Conservation (phyloP, 768 basidiomycete species). For the Suillus clintonianus region DNA sequence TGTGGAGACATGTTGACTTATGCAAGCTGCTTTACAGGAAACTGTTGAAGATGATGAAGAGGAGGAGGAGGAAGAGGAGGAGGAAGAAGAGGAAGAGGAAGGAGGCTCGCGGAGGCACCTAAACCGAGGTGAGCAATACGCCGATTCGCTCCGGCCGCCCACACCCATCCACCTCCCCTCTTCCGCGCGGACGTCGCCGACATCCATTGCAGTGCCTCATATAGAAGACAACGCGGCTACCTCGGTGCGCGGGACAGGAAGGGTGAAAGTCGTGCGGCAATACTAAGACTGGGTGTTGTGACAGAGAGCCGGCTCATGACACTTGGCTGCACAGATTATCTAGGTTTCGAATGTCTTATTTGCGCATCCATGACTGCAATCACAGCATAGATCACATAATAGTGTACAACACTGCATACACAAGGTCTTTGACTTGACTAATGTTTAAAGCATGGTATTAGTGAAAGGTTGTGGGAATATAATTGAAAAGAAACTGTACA, state of each 20-base stretch:
- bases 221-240: conserved; percentile 36
- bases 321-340: conserved; percentile 13
- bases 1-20: conserved; percentile 10
- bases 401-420: conserved; percentile 8
- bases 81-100: conserved; percentile 39
- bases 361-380: conserved; percentile 5
- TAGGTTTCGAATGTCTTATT: conserved; percentile 25
- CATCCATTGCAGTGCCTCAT: conserved; percentile 48
- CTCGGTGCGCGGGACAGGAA: conserved; percentile 35
- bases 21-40: conserved; percentile 39
- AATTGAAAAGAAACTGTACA: conserved; percentile 52
- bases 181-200: conserved; percentile 54
- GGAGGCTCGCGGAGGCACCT: conserved; percentile 27
- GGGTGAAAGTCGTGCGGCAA: conserved; percentile 55
- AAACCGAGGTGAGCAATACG: conserved; percentile 37
- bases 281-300: conserved; percentile 22
- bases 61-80: conserved; percentile 63
- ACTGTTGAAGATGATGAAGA: conserved; percentile 51
- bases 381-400: conserved; percentile 5
- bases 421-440: neutral
- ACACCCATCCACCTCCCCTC: conserved; percentile 44
- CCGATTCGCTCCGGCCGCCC: conserved; percentile 37
- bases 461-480: conserved; percentile 15
- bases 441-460: neutral
- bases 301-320: neutral